Percentiles rank a stretch among this genome's conserved stretches.
Conservation (phyloP, 2,329 filamentous ascomycete species). For the Drechslerella coelobrocha region DNA sequence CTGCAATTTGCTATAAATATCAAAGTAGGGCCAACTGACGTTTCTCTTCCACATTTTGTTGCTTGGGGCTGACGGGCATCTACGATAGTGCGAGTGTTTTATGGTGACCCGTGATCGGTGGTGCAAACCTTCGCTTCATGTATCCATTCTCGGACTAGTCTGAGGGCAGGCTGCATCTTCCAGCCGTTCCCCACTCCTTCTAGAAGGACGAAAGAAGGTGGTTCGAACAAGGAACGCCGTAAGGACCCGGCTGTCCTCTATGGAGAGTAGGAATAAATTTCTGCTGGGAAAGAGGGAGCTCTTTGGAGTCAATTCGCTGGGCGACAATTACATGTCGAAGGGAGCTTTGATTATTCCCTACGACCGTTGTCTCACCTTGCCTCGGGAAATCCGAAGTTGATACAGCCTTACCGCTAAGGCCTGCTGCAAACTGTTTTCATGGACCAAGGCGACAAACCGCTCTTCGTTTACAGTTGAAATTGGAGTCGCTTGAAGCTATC, state of each 20-base stretch:
- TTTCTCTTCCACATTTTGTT: background rate
- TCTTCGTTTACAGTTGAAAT: background rate
- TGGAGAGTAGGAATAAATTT: no score
- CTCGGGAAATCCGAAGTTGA: constrained; percentile 47
- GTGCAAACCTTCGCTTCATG: constrained; percentile 28
- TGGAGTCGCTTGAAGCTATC: constrained; percentile 36
- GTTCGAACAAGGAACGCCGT: constrained; percentile 14
- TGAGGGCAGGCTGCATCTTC: constrained; percentile 9
- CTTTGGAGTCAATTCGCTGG: no score
- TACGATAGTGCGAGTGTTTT: constrained; percentile 1
- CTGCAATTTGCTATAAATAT: background rate
- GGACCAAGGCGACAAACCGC: constrained; percentile 15
- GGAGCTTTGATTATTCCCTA: constrained; percentile 13
- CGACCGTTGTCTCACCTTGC: constrained; percentile 18
- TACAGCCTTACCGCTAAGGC: constrained; percentile 50
- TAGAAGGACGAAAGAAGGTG: constrained; percentile 39
- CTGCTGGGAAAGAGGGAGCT: no score
- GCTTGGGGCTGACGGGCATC: background rate
- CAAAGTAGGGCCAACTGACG: background rate
- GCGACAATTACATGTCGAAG: no score
- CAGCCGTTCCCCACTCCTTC: constrained; percentile 31
- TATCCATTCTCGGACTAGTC: constrained; percentile 32
- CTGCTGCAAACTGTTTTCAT: constrained; percentile 6
- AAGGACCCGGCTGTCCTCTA: background rate
- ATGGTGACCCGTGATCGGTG: constrained; percentile 23